Conservation (phyloP, 2,329 filamentous ascomycete species). For the Verticillium alfalfae region DNA sequence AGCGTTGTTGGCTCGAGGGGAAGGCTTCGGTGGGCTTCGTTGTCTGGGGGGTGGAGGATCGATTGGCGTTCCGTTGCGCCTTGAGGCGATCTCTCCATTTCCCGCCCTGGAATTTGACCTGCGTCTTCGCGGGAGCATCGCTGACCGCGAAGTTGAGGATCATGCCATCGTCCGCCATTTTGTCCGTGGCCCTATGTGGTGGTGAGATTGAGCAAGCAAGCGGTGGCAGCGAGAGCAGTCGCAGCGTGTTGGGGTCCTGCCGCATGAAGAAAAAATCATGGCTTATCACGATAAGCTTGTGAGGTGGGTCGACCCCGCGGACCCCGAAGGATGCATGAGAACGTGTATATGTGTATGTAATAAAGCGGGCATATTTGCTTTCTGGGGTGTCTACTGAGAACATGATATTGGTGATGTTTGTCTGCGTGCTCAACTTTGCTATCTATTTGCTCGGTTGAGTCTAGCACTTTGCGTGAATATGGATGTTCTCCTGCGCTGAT, state of each 20-base stretch:
- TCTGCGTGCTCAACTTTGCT: too few species aligned
- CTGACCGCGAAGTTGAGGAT: conserved; percentile 84
- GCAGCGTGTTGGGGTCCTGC: neutral
- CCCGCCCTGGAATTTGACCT: conserved; percentile 76
- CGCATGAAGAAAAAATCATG: neutral
- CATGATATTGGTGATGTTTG: too few species aligned
- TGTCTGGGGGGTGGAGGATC: conserved; percentile 20
- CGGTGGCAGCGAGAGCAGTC: neutral
- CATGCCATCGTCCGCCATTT: conserved; percentile 93
- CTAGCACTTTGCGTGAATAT: too few species aligned
- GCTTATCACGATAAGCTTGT: neutral
- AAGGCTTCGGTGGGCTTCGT: conserved; percentile 15
- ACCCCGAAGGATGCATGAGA: neutral
- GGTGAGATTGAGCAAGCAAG: neutral
- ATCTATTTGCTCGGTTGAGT: too few species aligned
- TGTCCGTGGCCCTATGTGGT: conserved; percentile 6
- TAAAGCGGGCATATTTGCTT: too few species aligned
- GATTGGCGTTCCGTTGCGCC: conserved; percentile 59
- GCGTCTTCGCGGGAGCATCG: conserved; percentile 57
- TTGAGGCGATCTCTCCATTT: conserved; percentile 84
- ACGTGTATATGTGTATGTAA: too few species aligned
- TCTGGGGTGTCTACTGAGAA: too few species aligned
- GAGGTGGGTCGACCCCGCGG: neutral
- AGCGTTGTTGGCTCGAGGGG: conserved; percentile 6
- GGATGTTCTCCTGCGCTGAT: too few species aligned